A percentile compares a stretch with the other conserved stretches of the same genome.
phyloP scores from a whole-genome alignment of 2,329 filamentous ascomycete genomes.

The Calcarisporium arbuscula region DNA sequence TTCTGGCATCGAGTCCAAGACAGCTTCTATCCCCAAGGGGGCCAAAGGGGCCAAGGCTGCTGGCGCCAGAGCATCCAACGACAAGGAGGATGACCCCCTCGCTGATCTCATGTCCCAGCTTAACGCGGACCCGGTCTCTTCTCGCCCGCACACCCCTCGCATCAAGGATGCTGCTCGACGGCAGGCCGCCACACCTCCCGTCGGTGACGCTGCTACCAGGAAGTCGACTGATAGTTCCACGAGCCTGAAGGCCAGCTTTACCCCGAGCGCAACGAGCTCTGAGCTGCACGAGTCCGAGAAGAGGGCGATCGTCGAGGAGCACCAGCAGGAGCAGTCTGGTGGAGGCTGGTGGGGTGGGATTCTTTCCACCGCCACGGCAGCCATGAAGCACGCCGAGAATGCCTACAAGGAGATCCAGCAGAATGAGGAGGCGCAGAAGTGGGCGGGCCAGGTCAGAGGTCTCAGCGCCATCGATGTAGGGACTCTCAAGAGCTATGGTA shows the following conservation, averaged over 20 bases:
- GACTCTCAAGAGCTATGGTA: conserved; percentile 50
- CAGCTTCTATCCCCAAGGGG: conserved; percentile 34
- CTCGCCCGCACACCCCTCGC: conserved; percentile 78
- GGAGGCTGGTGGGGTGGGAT: conserved; percentile 89
- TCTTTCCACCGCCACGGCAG: conserved; percentile 75
- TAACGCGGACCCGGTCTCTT: conserved; percentile 63
- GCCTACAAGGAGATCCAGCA: conserved; percentile 92
- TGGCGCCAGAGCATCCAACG: conserved; percentile 41
- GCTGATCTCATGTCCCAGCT: conserved; percentile 75
- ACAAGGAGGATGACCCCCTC: conserved; percentile 75
- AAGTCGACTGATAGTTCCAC: conserved; percentile 75
- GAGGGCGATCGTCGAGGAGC: conserved; percentile 35
- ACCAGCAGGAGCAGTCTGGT: conserved; percentile 31
- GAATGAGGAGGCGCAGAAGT: conserved; percentile 93
- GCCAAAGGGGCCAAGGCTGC: conserved; percentile 42
- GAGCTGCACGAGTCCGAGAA: conserved; percentile 54
- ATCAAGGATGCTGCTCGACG: conserved; percentile 45
- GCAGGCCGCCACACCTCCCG: conserved; percentile 43
- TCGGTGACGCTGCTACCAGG: conserved; percentile 51
- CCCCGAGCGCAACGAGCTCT: conserved; percentile 59
- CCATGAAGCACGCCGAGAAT: conserved; percentile 86
- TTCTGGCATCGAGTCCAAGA: conserved; percentile 51
- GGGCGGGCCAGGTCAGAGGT: conserved; percentile 88
- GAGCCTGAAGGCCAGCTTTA: conserved; percentile 66
- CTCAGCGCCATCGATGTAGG: conserved; percentile 58